Evolutionary conservation across 139 green algal species (phyloP).

Genomic region (Chlamydomonas asymmetrica): DNA sequence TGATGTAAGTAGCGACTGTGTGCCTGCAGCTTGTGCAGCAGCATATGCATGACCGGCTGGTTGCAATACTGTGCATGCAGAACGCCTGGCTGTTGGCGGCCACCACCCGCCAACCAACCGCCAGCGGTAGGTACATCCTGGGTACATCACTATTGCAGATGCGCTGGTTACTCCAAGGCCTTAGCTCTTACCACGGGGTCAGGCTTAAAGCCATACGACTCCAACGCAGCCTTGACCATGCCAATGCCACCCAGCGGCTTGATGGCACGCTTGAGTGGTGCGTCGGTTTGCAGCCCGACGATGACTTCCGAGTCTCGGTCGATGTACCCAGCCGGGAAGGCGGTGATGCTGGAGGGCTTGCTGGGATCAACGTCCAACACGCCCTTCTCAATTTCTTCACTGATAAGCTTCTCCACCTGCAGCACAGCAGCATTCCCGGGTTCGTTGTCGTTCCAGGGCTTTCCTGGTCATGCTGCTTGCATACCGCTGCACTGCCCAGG

Average conservation of each 20-base stretch:
- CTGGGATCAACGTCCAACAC: slow-evolving; percentile 64
- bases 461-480: too few species aligned
- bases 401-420: slow-evolving; percentile 47
- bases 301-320: slow-evolving; percentile 56
- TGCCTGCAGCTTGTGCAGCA: too few species aligned
- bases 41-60: too few species aligned
- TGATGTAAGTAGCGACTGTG: too few species aligned
- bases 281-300: slow-evolving; percentile 72
- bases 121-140: background rate
- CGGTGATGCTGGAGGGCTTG: slow-evolving; percentile 63
- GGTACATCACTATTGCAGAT: background rate
- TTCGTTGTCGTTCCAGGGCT: too few species aligned
- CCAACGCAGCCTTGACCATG: slow-evolving; percentile 71
- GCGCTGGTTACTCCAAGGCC: too few species aligned
- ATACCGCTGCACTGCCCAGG: too few species aligned
- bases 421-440: too few species aligned
- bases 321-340: slow-evolving; percentile 71
- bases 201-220: slow-evolving; percentile 49
- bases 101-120: too few species aligned
- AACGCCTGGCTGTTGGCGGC: background rate
- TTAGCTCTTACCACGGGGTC: slow-evolving; percentile 20
- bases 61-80: background rate
- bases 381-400: slow-evolving; percentile 36
- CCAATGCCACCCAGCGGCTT: slow-evolving; percentile 73
- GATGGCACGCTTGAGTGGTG: slow-evolving; percentile 72